Evolutionary conservation across 768 basidiomycete genomes (phyloP), one percentile per base, ranked within the genome.

Genomic region (Amanita polypyramis): DNA sequence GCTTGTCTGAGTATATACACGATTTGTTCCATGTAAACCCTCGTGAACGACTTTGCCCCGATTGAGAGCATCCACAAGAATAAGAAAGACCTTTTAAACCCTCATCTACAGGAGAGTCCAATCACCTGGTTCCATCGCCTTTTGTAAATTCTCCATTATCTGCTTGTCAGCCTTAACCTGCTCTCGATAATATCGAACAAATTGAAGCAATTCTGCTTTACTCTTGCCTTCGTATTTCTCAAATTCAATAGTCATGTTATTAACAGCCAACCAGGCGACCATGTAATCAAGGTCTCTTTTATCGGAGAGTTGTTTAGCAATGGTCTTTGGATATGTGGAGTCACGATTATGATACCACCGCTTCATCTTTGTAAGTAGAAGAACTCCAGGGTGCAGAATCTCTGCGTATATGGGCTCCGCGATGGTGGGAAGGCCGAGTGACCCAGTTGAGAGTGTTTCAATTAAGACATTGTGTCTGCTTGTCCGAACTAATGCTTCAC

Each of bases 311-410:
- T n/a, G 54, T 32, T 60, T 62, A 11, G 29, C 5, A n/a, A 54
- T 23, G n/a, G 60, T 59, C 50, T 56, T 54, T 12, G 59, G 62
- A 23, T 55, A 52, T n/a, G 53, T 54, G 20, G 62, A 62, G 7
- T 57, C 53, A 19, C 40, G 47, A 35, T 23, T 58, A 2, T 15
- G n/a, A 45, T 52, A 55, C 62, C 60, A 63, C n/a, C 62, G 50
- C 45, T 60, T 60, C 48, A 62, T 52, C 47, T 63, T 63, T 19
- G 60, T 62, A n/a, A 63, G 52, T 20, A 59, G 43, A 41, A 63
- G 55, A 20, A 61, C 50, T 6, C 47, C 42, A 14, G 58, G 61
- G 40, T 61, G 52, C 5, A 61, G 55, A 49, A 56, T 45, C 14
- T 35, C 55, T 60, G 38, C 30, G 43, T 38, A 51, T 27, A 15